These are phyloP conservation scores for Pichia phayaonensis DNA, from an alignment of 805 yeast species.

Conservation along the genomic window DNA sequence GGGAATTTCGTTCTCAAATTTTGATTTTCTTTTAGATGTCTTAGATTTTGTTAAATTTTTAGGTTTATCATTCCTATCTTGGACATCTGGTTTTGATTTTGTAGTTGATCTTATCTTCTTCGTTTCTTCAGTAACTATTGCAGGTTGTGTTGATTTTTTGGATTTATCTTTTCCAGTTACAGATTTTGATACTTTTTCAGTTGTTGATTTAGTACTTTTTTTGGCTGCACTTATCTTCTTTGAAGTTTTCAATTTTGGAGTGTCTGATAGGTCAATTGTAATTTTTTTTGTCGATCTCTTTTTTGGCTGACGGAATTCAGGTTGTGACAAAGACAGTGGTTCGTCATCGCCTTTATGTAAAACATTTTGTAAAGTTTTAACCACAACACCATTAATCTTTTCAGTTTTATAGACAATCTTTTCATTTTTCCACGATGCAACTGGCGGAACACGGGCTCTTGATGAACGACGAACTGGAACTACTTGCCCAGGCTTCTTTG, in stretches of 20 bases:
- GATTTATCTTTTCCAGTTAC: neutral
- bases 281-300: neutral
- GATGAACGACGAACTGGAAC: constrained; percentile 51
- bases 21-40: neutral
- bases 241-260: neutral
- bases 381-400: constrained; percentile 39
- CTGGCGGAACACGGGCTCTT: constrained; percentile 59
- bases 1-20: neutral
- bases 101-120: neutral
- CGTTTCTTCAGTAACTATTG: neutral
- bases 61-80: neutral
- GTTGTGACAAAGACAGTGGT: neutral
- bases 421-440: constrained; percentile 84
- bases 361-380: constrained; percentile 53
- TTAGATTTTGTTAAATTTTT: neutral
- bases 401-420: constrained; percentile 48
- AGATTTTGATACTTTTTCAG: neutral
- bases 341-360: constrained; percentile 39
- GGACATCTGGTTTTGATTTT: neutral
- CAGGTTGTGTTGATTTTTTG: neutral
- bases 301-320: neutral
- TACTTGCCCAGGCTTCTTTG: constrained; percentile 5
- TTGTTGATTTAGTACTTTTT: neutral
- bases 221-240: neutral
- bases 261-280: neutral